Conservation (phyloP, 805 yeast genomes). For the Wickerhamiella sorbophila region DNA sequence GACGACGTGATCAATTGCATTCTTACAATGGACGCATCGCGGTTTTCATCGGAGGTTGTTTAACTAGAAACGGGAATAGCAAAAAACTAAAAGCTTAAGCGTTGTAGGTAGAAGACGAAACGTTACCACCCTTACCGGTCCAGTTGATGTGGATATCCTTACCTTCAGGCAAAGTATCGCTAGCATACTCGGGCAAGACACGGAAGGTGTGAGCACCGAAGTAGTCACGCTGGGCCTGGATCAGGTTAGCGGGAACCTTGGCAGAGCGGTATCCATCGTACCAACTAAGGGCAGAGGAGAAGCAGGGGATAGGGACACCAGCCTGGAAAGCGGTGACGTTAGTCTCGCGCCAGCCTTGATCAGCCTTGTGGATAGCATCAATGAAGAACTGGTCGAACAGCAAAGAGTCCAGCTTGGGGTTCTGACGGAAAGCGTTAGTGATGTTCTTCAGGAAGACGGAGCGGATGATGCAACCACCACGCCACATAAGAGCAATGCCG, state of each 20-base stretch:
- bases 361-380: conserved; percentile 84
- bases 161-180: conserved; percentile 61
- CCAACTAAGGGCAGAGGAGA: conserved; percentile 91
- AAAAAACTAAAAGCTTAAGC: conserved; percentile 38
- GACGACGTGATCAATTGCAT: conserved; percentile 13
- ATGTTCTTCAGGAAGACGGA: conserved; percentile 96
- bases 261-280: conserved; percentile 98
- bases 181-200: conserved; percentile 77
- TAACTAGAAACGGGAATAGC: neutral
- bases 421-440: conserved; percentile 87
- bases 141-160: conserved; percentile 91
- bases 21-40: conserved; percentile 11
- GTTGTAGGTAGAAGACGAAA: conserved; percentile 85
- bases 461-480: conserved; percentile 99
- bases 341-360: conserved; percentile 87
- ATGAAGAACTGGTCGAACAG: conserved; percentile 91
- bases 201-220: conserved; percentile 99
- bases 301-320: conserved; percentile 97
- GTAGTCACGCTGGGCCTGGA: conserved; percentile 99
- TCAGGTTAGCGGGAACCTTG: conserved; percentile 88
- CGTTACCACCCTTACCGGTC: conserved; percentile 98
- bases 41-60: neutral
- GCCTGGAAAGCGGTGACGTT: conserved; percentile 59
- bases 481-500: conserved; percentile 98
- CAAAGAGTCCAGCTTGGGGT: conserved; percentile 89